phyloP scores from a whole-genome alignment of 2,329 filamentous ascomycete genomes.

The Tolypocladium sp. region DNA sequence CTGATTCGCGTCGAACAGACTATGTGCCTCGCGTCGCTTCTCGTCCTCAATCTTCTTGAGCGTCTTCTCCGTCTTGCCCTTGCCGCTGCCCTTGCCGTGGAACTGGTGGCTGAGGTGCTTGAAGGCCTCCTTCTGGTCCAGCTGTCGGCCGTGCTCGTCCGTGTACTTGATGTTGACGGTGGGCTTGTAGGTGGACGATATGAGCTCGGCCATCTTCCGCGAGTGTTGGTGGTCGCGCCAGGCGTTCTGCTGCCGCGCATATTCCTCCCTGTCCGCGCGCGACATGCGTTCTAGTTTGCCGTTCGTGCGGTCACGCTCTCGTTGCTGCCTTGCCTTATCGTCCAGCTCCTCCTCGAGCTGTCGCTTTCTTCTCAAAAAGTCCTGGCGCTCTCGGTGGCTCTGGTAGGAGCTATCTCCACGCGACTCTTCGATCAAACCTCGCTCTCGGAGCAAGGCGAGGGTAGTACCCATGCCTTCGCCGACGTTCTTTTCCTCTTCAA shows the following conservation, averaged over 20 bases:
- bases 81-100: slow-evolving; percentile 95
- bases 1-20: slow-evolving; percentile 55
- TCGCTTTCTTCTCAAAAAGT: slow-evolving; percentile 70
- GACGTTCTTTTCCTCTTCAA: slow-evolving; percentile 79
- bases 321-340: slow-evolving; percentile 65
- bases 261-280: slow-evolving; percentile 82
- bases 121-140: slow-evolving; percentile 95
- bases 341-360: slow-evolving; percentile 70
- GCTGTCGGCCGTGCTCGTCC: slow-evolving; percentile 75
- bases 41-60: slow-evolving; percentile 97
- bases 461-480: slow-evolving; percentile 73
- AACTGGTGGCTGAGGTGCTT: slow-evolving; percentile 96
- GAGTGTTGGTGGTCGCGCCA: slow-evolving; percentile 80
- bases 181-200: slow-evolving; percentile 80
- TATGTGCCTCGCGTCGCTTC: slow-evolving; percentile 67
- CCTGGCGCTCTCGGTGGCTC: slow-evolving; percentile 60
- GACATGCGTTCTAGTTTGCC: slow-evolving; percentile 83
- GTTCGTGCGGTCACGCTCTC: slow-evolving; percentile 78
- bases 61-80: slow-evolving; percentile 96
- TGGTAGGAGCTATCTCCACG: slow-evolving; percentile 56
- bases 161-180: slow-evolving; percentile 85
- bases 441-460: slow-evolving; percentile 72
- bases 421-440: slow-evolving; percentile 65
- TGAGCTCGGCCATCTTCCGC: slow-evolving; percentile 73
- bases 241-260: slow-evolving; percentile 79